Conservation (phyloP, 2,329 filamentous ascomycete genomes). For the Parascedosporium putredinis region DNA sequence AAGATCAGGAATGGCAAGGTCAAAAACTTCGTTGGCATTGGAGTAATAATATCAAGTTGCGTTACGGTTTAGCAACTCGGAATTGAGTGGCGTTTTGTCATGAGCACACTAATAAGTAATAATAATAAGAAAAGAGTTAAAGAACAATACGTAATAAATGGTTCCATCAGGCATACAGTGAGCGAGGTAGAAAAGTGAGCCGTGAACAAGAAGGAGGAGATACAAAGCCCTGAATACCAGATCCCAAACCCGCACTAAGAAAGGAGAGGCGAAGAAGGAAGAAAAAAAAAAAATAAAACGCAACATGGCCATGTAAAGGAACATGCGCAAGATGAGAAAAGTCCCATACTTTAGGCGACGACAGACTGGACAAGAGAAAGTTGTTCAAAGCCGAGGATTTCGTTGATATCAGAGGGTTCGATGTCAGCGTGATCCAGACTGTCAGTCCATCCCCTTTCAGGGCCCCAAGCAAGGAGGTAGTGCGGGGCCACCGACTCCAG, state of each 20-base stretch:
- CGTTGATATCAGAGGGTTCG: not conserved
- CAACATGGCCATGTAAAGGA: not conserved
- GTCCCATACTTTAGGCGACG: not conserved
- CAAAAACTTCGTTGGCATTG: not conserved
- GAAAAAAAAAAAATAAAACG: not conserved
- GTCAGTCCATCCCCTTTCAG: constrained; percentile 55
- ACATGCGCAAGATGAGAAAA: not conserved
- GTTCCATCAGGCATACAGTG: no score
- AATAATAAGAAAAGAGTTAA: not conserved
- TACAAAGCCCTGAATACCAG: not conserved
- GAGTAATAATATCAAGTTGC: no score
- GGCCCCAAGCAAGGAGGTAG: constrained; percentile 55
- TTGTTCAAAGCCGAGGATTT: constrained; percentile 2
- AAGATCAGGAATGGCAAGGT: not conserved
- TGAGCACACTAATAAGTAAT: not conserved
- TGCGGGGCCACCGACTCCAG: constrained; percentile 39
- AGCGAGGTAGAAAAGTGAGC: not conserved
- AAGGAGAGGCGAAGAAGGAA: no score
- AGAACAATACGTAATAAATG: no score
- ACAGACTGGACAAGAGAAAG: not conserved
- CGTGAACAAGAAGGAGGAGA: not conserved
- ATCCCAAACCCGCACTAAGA: not conserved
- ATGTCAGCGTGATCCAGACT: constrained; percentile 26
- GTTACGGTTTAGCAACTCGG: no score
- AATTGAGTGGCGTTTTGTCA: not conserved